phyloP scores from a whole-genome alignment of 2,329 filamentous ascomycete species.

The Diaporthe caulivora region DNA sequence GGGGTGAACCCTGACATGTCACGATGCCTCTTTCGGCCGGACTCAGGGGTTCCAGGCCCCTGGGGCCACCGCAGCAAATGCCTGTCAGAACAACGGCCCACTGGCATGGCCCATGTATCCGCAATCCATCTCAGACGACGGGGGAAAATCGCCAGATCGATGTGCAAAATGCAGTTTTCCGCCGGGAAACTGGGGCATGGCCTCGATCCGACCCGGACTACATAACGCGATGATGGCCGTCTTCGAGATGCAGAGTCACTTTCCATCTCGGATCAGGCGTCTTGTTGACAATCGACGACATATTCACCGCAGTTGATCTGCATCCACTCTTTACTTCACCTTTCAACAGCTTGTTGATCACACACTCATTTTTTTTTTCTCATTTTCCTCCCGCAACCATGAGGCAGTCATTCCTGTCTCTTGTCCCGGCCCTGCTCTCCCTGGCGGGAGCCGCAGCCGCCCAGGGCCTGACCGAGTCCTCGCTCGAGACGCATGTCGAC shows the following conservation, averaged over 20 bases:
- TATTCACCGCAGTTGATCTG: constrained; percentile 38
- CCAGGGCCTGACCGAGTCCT: constrained; percentile 41
- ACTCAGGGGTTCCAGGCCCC: constrained; percentile 32
- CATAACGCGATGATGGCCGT: background rate
- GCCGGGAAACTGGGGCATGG: background rate
- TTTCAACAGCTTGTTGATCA: constrained; percentile 34
- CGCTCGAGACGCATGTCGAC: constrained; percentile 51
- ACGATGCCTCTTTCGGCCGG: constrained; percentile 21
- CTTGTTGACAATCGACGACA: constrained; percentile 24
- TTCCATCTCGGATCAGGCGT: background rate
- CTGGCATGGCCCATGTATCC: constrained; percentile 25
- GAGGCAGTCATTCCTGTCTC: constrained; percentile 28
- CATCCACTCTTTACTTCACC: constrained; percentile 36
- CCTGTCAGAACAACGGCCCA: background rate
- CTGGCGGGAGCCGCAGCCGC: constrained; percentile 32
- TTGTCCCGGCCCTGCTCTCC: constrained; percentile 34
- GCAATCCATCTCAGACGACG: constrained; percentile 31
- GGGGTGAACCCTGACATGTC: background rate
- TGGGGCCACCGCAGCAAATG: constrained; percentile 6
- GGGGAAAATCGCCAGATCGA: constrained; percentile 32
- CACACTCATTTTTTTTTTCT: constrained; percentile 32
- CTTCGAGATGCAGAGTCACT: background rate
- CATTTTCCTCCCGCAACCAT: constrained; percentile 2
- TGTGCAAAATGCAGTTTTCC: background rate
- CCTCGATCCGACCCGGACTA: background rate